Base-by-base conservation (phyloP, 2,329 filamentous ascomycete genomes). In the Penicillium sclerotiorum region DNA sequence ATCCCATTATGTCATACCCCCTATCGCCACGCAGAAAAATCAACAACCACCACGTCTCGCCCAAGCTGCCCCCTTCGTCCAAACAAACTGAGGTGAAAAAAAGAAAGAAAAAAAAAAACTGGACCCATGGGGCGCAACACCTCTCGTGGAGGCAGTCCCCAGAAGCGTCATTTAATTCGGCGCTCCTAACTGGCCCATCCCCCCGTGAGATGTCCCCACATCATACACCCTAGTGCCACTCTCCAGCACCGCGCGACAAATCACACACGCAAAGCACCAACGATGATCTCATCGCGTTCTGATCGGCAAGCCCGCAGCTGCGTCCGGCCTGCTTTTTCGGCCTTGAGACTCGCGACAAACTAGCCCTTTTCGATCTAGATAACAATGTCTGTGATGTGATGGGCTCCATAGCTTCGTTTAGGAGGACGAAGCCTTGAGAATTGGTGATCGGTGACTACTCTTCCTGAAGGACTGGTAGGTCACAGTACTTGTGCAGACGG, bases 101-200 rank as follows among this genome's bases (percentile, higher is more conserved):
- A n/a, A n/a, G n/a, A n/a, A n/a, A n/a, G n/a, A n/a, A n/a, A n/a
- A n/a, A n/a, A n/a, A n/a, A n/a, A n/a, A n/a, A n/a, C n/a, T n/a
- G 17, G 12, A 35, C 33, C 33, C 18, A 36, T 36, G 18, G n/a
- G 33, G 33, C 18, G n/a, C n/a, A n/a, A 35, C 32, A 36, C 17
- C 21, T 27, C 53, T 55, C 52, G 49, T 57, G 55, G 52, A 57
- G 47, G 47, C 36, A n/a, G 42, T 53, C 42, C 52, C 55, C 55
- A 56, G 41, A 54, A 56, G 57, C 57, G 58, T 47, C 59, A 61
- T 61, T 61, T 60, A 57, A 58, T 61, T 61, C 45, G 35, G 40
- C 36, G 20, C 39, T 22, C n/a, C 15, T 53, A 4, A 61, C 25
- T 61, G 53, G 59, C 45, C 27, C 5, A n/a, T 5, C 20, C 13